Evolutionary conservation across 1,139 yeast genomes (phyloP).

Genomic region (Protomyces gravidus): DNA sequence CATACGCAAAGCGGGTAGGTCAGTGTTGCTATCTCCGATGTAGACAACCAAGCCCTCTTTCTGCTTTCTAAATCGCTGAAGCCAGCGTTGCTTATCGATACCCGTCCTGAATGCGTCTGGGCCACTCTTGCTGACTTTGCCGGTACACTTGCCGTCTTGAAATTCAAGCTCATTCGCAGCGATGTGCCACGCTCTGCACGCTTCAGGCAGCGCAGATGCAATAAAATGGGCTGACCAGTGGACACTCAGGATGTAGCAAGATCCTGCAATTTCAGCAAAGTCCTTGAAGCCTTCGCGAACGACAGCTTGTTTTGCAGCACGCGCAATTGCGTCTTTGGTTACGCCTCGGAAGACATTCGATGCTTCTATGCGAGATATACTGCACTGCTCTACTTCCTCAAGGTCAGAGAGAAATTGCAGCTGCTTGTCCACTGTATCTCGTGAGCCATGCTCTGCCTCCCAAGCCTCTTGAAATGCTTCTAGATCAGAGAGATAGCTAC

Average conservation of each 20-base stretch:
- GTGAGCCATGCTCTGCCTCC: constrained; percentile 2
- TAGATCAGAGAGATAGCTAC: constrained; percentile 18
- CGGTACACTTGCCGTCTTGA: constrained; percentile 14
- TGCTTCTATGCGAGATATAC: constrained; percentile 12
- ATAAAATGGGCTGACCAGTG: constrained; percentile 19
- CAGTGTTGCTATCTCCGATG: constrained; percentile 27
- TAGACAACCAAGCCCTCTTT: constrained; percentile 7
- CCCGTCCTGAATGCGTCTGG: constrained; percentile 18
- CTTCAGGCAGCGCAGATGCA: not conserved
- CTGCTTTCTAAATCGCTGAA: not conserved
- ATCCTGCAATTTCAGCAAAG: not conserved
- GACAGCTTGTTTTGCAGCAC: not conserved
- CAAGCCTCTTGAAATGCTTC: not conserved
- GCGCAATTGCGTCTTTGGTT: constrained; percentile 1
- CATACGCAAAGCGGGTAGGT: constrained; percentile 11
- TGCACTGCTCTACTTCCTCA: not conserved
- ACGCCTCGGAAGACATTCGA: constrained; percentile 16
- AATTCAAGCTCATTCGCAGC: constrained; percentile 16
- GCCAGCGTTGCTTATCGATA: constrained; percentile 10
- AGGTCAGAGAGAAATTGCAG: constrained; percentile 9
- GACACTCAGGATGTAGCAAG: constrained; percentile 14
- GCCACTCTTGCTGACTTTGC: constrained; percentile 15
- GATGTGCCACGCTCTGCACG: not conserved
- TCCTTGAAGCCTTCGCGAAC: constrained; percentile 6
- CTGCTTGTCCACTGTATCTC: constrained; percentile 9